phyloP scores from a whole-genome alignment of 257 asterid species.

The Anisodus acutangulus region DNA sequence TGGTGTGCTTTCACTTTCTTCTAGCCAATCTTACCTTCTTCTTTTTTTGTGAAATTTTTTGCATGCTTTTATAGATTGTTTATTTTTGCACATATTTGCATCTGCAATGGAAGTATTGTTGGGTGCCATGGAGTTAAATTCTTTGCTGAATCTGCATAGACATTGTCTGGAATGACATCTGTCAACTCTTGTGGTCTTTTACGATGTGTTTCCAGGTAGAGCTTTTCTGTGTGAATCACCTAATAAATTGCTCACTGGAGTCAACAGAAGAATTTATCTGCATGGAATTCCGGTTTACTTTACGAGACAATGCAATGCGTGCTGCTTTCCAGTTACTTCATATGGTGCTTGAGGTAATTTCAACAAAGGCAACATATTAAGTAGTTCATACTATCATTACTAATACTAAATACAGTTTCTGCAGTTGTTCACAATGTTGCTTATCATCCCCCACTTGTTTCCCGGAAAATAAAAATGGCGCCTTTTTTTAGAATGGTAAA shows the following conservation, averaged over 20 bases:
- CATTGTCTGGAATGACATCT: constrained; percentile 21
- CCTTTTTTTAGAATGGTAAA: not conserved
- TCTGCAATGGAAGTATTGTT: not conserved
- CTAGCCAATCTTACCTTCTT: not conserved
- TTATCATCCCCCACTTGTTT: not conserved
- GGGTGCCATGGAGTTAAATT: constrained; percentile 16
- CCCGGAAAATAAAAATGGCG: not conserved
- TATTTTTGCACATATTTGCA: constrained; percentile 9
- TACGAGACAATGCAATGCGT: constrained; percentile 95
- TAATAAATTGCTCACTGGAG: constrained; percentile 96
- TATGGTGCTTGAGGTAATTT: constrained; percentile 96
- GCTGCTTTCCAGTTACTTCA: constrained; percentile 99
- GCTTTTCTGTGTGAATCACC: constrained; percentile 95
- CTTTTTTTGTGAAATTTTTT: not conserved
- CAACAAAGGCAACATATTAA: constrained; percentile 1
- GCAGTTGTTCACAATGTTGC: constrained; percentile 17
- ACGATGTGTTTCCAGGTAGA: constrained; percentile 74
- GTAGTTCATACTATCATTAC: not conserved
- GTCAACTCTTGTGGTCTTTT: constrained; percentile 16
- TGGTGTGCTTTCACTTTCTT: constrained; percentile 10
- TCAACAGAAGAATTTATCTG: constrained; percentile 98
- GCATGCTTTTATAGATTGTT: constrained; percentile 3
- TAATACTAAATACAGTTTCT: constrained; percentile 11
- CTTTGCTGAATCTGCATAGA: constrained; percentile 18
- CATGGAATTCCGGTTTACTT: constrained; percentile 96